phyloP scores from a whole-genome alignment of 768 basidiomycete species.

The Mycena metata region DNA sequence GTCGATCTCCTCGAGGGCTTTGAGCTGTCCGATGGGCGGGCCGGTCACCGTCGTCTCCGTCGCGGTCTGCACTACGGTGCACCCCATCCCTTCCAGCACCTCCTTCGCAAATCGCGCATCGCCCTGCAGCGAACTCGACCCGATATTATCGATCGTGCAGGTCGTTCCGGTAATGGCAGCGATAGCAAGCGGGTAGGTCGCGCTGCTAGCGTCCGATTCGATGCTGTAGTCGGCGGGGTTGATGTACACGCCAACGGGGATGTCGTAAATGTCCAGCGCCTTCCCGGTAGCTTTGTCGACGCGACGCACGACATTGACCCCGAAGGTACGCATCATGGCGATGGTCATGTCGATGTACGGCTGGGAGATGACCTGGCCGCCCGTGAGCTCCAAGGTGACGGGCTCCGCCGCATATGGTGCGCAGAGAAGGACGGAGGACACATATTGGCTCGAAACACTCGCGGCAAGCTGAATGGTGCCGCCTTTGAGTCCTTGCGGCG shows the following conservation, averaged over 20 bases:
- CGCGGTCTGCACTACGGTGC: slow-evolving; percentile 87
- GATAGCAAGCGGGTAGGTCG: slow-evolving; percentile 96
- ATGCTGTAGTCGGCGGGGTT: slow-evolving; percentile 90
- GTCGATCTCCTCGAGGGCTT: slow-evolving; percentile 88
- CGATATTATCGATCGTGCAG: slow-evolving; percentile 95
- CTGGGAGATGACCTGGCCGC: slow-evolving; percentile 97
- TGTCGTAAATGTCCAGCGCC: slow-evolving; percentile 84
- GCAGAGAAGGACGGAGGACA: slow-evolving; percentile 95
- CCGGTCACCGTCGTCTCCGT: slow-evolving; percentile 94
- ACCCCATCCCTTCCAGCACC: slow-evolving; percentile 96
- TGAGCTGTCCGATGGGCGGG: slow-evolving; percentile 84
- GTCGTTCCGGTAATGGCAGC: slow-evolving; percentile 98
- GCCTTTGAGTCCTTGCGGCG: slow-evolving; percentile 86
- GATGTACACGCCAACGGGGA: slow-evolving; percentile 82
- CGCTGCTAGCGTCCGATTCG: slow-evolving; percentile 95
- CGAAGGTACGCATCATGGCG: slow-evolving; percentile 96
- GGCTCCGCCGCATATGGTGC: slow-evolving; percentile 91
- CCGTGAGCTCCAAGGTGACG: slow-evolving; percentile 91
- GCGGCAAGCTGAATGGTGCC: slow-evolving; percentile 90
- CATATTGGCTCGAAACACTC: slow-evolving; percentile 97
- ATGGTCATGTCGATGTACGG: slow-evolving; percentile 99
- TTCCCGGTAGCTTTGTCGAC: slow-evolving; percentile 70
- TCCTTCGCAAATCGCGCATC: slow-evolving; percentile 96
- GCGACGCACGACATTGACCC: slow-evolving; percentile 79
- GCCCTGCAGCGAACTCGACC: slow-evolving; percentile 92